phyloP scores from a whole-genome alignment of 768 basidiomycete genomes.

The Psilocybe cyanescens region DNA sequence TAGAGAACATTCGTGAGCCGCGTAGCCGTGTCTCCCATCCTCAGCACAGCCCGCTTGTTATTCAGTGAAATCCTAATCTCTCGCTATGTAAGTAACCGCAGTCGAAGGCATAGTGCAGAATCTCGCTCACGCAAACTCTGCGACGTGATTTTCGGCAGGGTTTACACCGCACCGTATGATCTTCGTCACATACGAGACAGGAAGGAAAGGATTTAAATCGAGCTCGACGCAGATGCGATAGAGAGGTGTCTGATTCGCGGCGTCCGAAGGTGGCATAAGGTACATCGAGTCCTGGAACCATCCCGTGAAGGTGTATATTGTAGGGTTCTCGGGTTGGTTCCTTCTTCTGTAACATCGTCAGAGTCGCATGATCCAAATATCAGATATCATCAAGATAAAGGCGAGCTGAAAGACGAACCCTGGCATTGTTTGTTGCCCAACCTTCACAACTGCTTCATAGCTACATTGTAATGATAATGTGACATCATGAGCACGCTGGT shows the following conservation, averaged over 20 bases:
- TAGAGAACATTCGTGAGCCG: constrained; percentile 42
- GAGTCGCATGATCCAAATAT: background rate
- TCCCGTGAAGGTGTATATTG: constrained; percentile 42
- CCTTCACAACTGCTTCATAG: constrained; percentile 9
- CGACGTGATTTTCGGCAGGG: constrained; percentile 27
- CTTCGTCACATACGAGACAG: constrained; percentile 46
- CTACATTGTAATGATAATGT: background rate
- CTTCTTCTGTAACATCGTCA: too few species aligned
- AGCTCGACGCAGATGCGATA: constrained; percentile 47
- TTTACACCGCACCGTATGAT: constrained; percentile 31
- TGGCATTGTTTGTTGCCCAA: background rate
- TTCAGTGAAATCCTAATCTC: constrained; percentile 40
- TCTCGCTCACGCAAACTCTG: constrained; percentile 39
- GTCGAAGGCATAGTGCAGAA: constrained; percentile 15
- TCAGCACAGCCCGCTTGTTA: constrained; percentile 43
- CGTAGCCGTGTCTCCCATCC: constrained; percentile 42
- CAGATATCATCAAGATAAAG: background rate
- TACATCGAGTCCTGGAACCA: constrained; percentile 39
- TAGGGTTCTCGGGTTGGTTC: constrained; percentile 22
- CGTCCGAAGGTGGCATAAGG: constrained; percentile 36
- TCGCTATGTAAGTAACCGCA: background rate
- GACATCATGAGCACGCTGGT: constrained; percentile 1
- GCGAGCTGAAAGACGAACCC: background rate
- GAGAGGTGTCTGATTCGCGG: constrained; percentile 31
- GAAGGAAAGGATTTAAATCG: constrained; percentile 50